These are phyloP conservation scores for Phytophthora chlamydospora DNA, from an alignment of 352 stramenopile genomes.

Conservation along the genomic window DNA sequence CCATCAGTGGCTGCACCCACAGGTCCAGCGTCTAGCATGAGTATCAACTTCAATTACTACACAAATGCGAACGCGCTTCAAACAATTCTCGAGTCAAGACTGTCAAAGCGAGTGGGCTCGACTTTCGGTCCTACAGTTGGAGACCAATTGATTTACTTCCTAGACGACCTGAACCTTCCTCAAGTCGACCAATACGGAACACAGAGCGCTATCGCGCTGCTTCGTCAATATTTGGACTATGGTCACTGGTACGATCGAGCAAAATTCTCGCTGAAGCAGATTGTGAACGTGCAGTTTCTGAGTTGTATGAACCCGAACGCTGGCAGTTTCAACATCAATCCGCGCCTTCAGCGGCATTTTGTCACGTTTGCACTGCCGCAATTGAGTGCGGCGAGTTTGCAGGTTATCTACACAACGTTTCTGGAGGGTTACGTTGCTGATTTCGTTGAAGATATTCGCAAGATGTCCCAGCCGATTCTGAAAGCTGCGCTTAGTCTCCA, in stretches of 20 bases:
- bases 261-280: conserved; percentile 94
- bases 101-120: conserved; percentile 87
- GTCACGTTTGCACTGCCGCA: conserved; percentile 94
- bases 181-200: conserved; percentile 95
- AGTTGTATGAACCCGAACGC: conserved; percentile 96
- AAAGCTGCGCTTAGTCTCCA: conserved; percentile 92
- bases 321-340: conserved; percentile 93
- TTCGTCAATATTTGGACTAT: conserved; percentile 96
- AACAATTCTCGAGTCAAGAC: conserved; percentile 88
- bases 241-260: conserved; percentile 93
- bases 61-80: conserved; percentile 76
- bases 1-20: conserved; percentile 25
- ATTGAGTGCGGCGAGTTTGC: conserved; percentile 85
- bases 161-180: conserved; percentile 96
- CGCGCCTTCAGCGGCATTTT: conserved; percentile 95
- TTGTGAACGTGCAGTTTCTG: conserved; percentile 94
- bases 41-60: conserved; percentile 89
- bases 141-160: conserved; percentile 94
- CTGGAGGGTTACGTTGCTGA: conserved; percentile 93
- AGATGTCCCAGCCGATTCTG: conserved; percentile 83
- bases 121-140: conserved; percentile 84
- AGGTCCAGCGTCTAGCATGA: conserved; percentile 61
- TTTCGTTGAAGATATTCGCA: conserved; percentile 94
- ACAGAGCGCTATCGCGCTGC: conserved; percentile 92
- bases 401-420: conserved; percentile 96